Evolutionary conservation across 1,139 yeast genomes (phyloP).

Genomic region (Pichia sp.): DNA sequence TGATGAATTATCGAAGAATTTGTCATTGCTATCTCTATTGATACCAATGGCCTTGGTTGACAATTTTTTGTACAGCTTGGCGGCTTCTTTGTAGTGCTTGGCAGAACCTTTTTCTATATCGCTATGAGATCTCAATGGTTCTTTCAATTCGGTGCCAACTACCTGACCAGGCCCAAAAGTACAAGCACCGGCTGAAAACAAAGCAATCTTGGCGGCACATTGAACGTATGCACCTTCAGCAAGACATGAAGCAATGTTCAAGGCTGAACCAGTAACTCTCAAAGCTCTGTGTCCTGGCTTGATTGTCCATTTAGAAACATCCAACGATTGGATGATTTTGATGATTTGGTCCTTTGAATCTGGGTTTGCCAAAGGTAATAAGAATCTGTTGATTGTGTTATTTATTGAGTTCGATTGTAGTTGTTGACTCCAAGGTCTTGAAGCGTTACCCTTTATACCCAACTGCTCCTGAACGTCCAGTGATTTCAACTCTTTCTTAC

Average conservation of each 20-base stretch:
- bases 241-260: slow-evolving; percentile 76
- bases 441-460: slow-evolving; percentile 33
- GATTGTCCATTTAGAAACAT: slow-evolving; percentile 89
- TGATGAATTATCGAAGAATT: slow-evolving; percentile 37
- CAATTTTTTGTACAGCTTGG: slow-evolving; percentile 74
- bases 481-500: slow-evolving; percentile 63
- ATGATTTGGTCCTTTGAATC: slow-evolving; percentile 85
- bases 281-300: slow-evolving; percentile 83
- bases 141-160: slow-evolving; percentile 86
- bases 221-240: slow-evolving; percentile 86
- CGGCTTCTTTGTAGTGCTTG: slow-evolving; percentile 87
- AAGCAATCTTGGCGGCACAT: slow-evolving; percentile 83
- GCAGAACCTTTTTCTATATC: slow-evolving; percentile 90
- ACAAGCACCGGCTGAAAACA: slow-evolving; percentile 94
- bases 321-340: slow-evolving; percentile 70
- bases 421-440: slow-evolving; percentile 33
- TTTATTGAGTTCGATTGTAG: slow-evolving; percentile 23
- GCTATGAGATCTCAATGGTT: slow-evolving; percentile 95
- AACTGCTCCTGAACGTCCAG: slow-evolving; percentile 33
- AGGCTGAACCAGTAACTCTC: slow-evolving; percentile 91
- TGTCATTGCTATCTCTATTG: slow-evolving; percentile 33
- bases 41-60: slow-evolving; percentile 60
- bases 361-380: slow-evolving; percentile 78
- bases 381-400: slow-evolving; percentile 62
- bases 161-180: slow-evolving; percentile 94